Evolutionary conservation across 306 rosid genomes (phyloP).

Genomic region (Inga laurina): DNA sequence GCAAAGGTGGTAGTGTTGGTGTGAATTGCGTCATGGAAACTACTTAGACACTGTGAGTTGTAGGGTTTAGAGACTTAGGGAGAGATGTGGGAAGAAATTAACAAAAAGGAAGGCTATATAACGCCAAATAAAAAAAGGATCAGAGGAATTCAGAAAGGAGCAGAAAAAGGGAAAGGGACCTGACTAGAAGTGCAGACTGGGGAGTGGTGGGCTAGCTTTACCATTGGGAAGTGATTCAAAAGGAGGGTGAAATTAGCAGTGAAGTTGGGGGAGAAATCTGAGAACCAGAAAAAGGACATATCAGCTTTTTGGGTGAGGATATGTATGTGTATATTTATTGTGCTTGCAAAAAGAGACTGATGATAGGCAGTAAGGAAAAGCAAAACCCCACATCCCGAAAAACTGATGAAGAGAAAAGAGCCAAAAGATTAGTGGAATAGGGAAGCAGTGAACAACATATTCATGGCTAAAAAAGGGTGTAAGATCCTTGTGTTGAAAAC

Average conservation of each 20-base stretch:
- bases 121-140: neutral
- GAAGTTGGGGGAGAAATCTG: constrained; percentile 16
- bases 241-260: constrained; percentile 33
- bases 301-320: constrained; percentile 28
- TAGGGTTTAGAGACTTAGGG: neutral
- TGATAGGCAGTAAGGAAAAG: constrained; percentile 16
- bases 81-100: neutral
- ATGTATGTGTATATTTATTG: neutral
- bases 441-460: constrained; percentile 21
- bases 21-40: constrained; percentile 71
- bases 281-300: constrained; percentile 31
- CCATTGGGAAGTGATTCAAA: constrained; percentile 48
- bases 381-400: constrained; percentile 36
- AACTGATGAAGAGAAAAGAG: constrained; percentile 44
- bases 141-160: neutral
- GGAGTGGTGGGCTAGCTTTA: constrained; percentile 28
- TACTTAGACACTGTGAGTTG: neutral
- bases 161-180: constrained; percentile 46
- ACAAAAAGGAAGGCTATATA: neutral
- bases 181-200: constrained; percentile 17
- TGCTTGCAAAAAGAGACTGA: constrained; percentile 37
- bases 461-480: constrained; percentile 43
- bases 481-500: neutral
- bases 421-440: neutral
- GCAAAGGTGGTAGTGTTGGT: constrained; percentile 41